Evolutionary conservation across 805 yeast genomes (phyloP).

Genomic region (Millerozyma acaciae): DNA sequence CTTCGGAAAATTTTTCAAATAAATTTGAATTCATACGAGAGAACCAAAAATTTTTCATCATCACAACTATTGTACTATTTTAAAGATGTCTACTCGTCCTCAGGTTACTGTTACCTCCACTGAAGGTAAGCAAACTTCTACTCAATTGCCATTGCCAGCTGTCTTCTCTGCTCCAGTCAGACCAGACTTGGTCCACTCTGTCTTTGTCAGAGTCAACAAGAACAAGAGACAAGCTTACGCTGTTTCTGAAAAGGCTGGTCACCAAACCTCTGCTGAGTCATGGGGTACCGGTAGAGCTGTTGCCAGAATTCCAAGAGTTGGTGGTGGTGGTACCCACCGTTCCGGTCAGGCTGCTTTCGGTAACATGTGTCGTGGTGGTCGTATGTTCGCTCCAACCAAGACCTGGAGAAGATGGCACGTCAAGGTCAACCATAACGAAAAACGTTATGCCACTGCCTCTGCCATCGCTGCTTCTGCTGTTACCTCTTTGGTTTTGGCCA

Average conservation of each 20-base stretch:
- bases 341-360: conserved; percentile 99
- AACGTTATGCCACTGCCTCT: conserved; percentile 99
- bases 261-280: conserved; percentile 99
- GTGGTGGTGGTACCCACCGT: conserved; percentile 99
- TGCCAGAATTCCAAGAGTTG: conserved; percentile 99
- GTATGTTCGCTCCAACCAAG: conserved; percentile 99
- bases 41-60: background rate
- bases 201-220: conserved; percentile 97
- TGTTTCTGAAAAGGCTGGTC: conserved; percentile 98
- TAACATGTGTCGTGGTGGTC: conserved; percentile 99
- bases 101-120: conserved; percentile 92
- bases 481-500: conserved; percentile 96
- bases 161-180: conserved; percentile 99
- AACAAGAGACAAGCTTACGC: conserved; percentile 99
- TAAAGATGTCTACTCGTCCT: conserved; percentile 69
- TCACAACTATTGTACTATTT: background rate
- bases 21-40: background rate
- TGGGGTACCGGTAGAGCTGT: conserved; percentile 99
- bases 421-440: conserved; percentile 99
- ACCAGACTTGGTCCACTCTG: conserved; percentile 98
- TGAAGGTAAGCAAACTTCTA: conserved; percentile 80
- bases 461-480: conserved; percentile 99
- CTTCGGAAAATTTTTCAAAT: conserved; percentile 6
- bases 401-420: conserved; percentile 99
- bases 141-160: conserved; percentile 92